Percentiles rank a stretch among this genome's conserved stretches.
Conservation (phyloP, 768 basidiomycete species). For the Lepiota brunneoincarnata region DNA sequence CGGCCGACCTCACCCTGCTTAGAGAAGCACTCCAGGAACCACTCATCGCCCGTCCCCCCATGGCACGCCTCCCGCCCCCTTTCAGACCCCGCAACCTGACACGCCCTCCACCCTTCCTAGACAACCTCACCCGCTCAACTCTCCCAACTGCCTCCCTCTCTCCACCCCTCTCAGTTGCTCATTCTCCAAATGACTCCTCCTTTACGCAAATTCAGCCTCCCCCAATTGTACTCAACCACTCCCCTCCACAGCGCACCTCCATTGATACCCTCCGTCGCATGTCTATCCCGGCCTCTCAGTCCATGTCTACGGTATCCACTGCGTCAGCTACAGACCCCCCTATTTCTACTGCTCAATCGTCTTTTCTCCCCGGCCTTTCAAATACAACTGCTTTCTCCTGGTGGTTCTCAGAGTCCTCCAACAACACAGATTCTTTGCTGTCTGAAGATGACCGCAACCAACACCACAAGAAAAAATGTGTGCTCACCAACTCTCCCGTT, state of each 20-base stretch:
- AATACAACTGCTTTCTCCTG: constrained; percentile 24
- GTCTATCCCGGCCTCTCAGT: constrained; percentile 2
- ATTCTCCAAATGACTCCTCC: constrained; percentile 6
- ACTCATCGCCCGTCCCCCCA: constrained; percentile 35
- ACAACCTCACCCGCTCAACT: constrained; percentile 55
- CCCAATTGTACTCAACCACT: constrained; percentile 35
- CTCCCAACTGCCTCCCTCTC: constrained; percentile 64
- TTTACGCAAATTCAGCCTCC: constrained; percentile 22
- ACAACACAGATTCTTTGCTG: constrained; percentile 43
- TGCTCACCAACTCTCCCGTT: constrained; percentile 20
- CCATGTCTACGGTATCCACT: neutral
- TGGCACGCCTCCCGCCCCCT: constrained; percentile 37
- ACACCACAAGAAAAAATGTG: constrained; percentile 59
- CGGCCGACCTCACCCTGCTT: constrained; percentile 37
- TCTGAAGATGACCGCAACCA: constrained; percentile 48
- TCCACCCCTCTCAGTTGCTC: constrained; percentile 25
- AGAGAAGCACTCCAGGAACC: constrained; percentile 48
- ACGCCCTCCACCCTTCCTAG: constrained; percentile 50
- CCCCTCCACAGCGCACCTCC: constrained; percentile 45
- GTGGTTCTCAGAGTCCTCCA: constrained; percentile 49
- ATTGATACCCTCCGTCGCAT: constrained; percentile 51
- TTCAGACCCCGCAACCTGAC: constrained; percentile 30
- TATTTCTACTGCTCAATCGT: constrained; percentile 4
- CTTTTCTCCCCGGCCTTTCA: constrained; percentile 4
- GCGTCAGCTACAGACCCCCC: constrained; percentile 1